These are phyloP conservation scores for Mucor plumbeus DNA, from an alignment of 371 early-diverging fungal species.

Conservation along the genomic window DNA sequence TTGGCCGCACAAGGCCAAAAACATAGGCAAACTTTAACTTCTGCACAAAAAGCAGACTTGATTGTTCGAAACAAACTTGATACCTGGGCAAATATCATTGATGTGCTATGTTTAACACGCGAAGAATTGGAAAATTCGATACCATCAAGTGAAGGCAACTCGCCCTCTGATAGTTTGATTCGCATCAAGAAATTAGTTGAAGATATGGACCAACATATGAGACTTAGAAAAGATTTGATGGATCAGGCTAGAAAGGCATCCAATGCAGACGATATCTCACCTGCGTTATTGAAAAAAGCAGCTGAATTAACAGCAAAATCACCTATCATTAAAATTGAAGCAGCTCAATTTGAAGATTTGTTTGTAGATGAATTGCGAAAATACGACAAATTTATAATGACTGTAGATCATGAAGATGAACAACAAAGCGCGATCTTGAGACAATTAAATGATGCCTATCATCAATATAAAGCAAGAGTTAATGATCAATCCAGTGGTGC, in stretches of 20 bases:
- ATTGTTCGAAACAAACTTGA: constrained; percentile 69
- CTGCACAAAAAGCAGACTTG: constrained; percentile 73
- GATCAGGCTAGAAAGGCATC: constrained; percentile 48
- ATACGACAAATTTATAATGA: constrained; percentile 70
- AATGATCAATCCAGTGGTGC: constrained; percentile 52
- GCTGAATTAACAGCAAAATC: constrained; percentile 58
- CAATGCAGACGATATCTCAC: constrained; percentile 77
- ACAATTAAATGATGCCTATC: constrained; percentile 65
- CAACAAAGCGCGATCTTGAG: constrained; percentile 65
- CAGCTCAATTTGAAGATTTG: constrained; percentile 81
- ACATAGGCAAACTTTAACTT: constrained; percentile 67
- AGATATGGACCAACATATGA: constrained; percentile 40
- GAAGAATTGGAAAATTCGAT: constrained; percentile 51
- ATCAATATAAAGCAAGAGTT: constrained; percentile 63
- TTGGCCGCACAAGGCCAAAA: constrained; percentile 66
- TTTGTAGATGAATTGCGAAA: constrained; percentile 72
- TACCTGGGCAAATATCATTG: constrained; percentile 57
- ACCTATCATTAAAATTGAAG: constrained; percentile 73
- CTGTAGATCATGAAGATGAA: constrained; percentile 60
- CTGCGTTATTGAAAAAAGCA: constrained; percentile 50
- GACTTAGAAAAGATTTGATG: constrained; percentile 31
- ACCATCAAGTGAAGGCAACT: constrained; percentile 6
- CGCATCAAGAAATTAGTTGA: constrained; percentile 32
- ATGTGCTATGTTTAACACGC: constrained; percentile 35
- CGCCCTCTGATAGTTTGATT: neutral